Evolutionary conservation across 441 rosid species (phyloP), one percentile per base, ranked within the genome.

Genomic region (Iberis amara): DNA sequence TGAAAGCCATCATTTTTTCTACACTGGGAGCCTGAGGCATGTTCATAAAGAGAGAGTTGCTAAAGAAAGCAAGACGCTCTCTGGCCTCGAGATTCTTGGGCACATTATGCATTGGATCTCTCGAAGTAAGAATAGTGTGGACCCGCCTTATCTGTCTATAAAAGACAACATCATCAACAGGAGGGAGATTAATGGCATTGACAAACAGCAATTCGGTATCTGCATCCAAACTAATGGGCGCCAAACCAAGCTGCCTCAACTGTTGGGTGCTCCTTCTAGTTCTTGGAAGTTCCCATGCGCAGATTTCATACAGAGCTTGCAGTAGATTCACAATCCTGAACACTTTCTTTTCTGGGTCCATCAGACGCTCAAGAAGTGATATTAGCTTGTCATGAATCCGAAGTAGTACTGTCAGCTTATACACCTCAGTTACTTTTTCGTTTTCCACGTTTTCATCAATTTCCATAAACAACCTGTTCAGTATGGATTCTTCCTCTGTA

Each of bases 1-100:
- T 77, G 54, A 82, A 82, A 18, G 86, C 78, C 81, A 77, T 62
- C 86, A 78, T 82, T 63, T 82, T 82, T 54, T 79, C 84, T 10
- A 82, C 86, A 61, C 68, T 65, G 18, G 86, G 82, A 36, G 86
- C 79, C 61, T 54, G 82, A 2, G 86, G 86, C 79, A 82, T 79
- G 59, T 69, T 78, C 89, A 82, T 79, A 62, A 79, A 79, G 52
- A 82, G 68, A 26, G 86, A 82, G 57, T 77, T 82, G 72, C 82
- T 76, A 51, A 82, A 82, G 69, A 82, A 79, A 40, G 89, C 80
- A 54, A 82, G 70, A 31, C 86, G 81, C 68, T 77, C 66, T 61
- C 84, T 73, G 53, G 86, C 89, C 72, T 77, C 83, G 1, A 77
- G 59, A 74, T 77, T 82, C 66, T 58, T 59, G 11, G 83, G 89